Evolutionary conservation across 768 basidiomycete genomes (phyloP), one percentile per base, ranked within the genome.

Genomic region (Pilatotrama ljubarskyi): DNA sequence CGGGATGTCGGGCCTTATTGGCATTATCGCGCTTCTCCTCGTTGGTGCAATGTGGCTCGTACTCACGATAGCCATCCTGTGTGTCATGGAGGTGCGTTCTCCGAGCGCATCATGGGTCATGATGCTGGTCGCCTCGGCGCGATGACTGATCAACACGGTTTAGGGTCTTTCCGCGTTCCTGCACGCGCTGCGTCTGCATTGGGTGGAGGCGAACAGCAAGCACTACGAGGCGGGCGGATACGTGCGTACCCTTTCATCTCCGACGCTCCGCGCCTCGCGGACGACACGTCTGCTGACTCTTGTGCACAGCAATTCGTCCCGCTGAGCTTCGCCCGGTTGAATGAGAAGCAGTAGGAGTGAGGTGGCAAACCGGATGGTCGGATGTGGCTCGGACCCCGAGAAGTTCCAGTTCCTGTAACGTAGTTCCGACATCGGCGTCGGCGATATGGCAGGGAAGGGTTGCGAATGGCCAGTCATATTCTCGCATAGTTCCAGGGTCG

Each of bases 141-240:
- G 66, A 36, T 64, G n/a, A 58, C 58, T 62, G 54, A 62, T 56
- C 59, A 58, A 26, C 58, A 55, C 64, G 62, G 55, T 65, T 55
- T 55, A 95, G 91, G 95, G 96, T 66, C 80, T 98, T 35, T 93
- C 91, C 68, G 96, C 96, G 37, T 98, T 98, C 79, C 75, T 98
- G 73, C 96, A 98, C 74, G 96, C 96, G 7, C 83, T 98, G 63
- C 87, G 96, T 69, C 81, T 98, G 66, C 96, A 98, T 75, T 98
- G 96, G 94, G 96, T 98, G 59, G 95, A 98, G 75, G 93, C 89
- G 53, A 97, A 96, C 78, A 95, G 94, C 77, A 96, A 97, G 80
- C 93, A 95, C 71, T 96, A 90, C 72, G 85, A 90, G 74, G 94
- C 91, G 35, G 90, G 84, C 59, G 94, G 93, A 73, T 85, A 94